Evolutionary conservation across 257 asterid species (phyloP), one percentile per base, ranked within the genome.

Genomic region (Plantago elongata): DNA sequence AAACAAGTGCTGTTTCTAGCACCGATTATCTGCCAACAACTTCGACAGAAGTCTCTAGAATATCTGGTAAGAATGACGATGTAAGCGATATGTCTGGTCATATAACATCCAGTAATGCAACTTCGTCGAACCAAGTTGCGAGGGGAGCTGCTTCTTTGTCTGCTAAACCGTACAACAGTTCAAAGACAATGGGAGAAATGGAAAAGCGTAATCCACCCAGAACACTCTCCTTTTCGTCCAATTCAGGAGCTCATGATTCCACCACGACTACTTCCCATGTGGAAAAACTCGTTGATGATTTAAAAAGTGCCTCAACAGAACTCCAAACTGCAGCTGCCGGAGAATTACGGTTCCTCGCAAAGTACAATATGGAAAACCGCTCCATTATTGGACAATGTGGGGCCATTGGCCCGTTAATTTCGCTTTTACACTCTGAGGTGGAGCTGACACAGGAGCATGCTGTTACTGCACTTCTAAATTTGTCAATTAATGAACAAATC

Each of bases 1-100:
- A 77, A 58, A 83, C 95, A 18, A 93, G 96, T 64, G 97, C 81
- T 63, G 83, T 85, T 66, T 89, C 99, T 54, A 89, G 96, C 79
- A 66, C 79, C 30, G 99, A 93, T 63, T 87, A 75, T 68, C 69
- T 66, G 57, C 84, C 83, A 4, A 57, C 77, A 4, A 72, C 70
- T 11, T 83, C 85, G 48, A 74, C 80, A 30, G 94, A 83, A 57
- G 60, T 64, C 65, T 75, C 93, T 0, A 72, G 80, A 75, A 57
- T 74, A 61, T 73, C 87, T 4, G 64, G 69, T 29, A 83, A 74
- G 72, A 79, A 55, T 27, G 88, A 69, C 52, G 67, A 66, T 67
- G 60, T n/a, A 11, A 81, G 73, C 70, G 88, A 74, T 46, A 62
- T 45, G 47, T 77, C 75, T 3, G 79, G 72, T 55, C 82, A 74